Percentiles rank a stretch among this genome's conserved stretches.
Conservation (phyloP, 352 stramenopile species). For the Globisporangium radiosum region DNA sequence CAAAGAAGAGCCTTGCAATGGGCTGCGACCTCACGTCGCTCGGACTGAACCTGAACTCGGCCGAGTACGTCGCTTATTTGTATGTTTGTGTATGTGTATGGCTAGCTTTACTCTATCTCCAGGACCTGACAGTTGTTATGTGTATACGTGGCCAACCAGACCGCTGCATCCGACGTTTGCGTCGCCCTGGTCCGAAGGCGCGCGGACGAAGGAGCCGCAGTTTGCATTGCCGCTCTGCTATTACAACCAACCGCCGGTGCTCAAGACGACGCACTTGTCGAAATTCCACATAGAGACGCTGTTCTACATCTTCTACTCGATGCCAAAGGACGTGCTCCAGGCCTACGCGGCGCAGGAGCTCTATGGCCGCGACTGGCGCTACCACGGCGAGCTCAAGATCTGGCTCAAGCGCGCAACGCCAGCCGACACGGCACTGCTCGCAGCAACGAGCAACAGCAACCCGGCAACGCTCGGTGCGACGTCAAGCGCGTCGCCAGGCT, state of each 20-base stretch:
- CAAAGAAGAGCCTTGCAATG: conserved; percentile 73
- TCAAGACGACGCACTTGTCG: conserved; percentile 96
- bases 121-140: too few relatives aligned
- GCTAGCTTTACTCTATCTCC: background rate
- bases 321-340: conserved; percentile 97
- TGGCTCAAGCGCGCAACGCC: conserved; percentile 91
- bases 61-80: conserved; percentile 44
- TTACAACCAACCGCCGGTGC: conserved; percentile 92
- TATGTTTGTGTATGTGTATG: background rate
- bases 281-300: conserved; percentile 99
- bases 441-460: conserved; percentile 13
- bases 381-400: conserved; percentile 95
- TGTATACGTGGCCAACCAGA: conserved; percentile 14
- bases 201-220: conserved; percentile 75
- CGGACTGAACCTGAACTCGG: conserved; percentile 78
- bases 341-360: conserved; percentile 86
- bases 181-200: conserved; percentile 69
- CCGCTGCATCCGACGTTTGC: conserved; percentile 77
- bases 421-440: conserved; percentile 53
- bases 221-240: conserved; percentile 83
- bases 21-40: conserved; percentile 77
- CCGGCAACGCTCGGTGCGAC: conserved; percentile 12
- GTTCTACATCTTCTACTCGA: conserved; percentile 99
- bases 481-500: conserved; percentile 18
- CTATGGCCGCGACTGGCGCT: conserved; percentile 95